Conservation (phyloP, 2,329 filamentous ascomycete species). For the Neonectria punicea region DNA sequence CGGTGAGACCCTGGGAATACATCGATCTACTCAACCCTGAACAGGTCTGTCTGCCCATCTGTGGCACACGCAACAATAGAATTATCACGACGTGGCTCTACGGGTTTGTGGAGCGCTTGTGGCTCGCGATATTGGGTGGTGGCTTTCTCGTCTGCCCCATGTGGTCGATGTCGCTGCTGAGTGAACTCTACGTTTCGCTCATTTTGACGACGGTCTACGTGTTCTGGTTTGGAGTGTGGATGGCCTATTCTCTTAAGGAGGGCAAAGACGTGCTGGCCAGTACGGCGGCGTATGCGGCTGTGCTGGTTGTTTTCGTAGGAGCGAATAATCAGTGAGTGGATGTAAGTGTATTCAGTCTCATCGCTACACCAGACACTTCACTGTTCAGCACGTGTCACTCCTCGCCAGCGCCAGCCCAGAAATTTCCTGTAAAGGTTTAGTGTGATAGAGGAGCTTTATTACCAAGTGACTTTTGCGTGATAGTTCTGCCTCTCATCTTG, state of each 20-base stretch:
- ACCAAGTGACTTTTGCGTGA: not conserved
- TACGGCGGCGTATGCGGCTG: not conserved
- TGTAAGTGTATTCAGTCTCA: too few species aligned
- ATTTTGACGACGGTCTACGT: not conserved
- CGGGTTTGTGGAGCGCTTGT: too few species aligned
- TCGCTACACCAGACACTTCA: too few species aligned
- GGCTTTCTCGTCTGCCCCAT: too few species aligned
- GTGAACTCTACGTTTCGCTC: not conserved
- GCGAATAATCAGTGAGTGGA: not conserved
- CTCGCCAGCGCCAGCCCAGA: not conserved
- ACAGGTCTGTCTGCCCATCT: too few species aligned
- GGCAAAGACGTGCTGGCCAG: not conserved
- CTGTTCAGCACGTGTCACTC: too few species aligned
- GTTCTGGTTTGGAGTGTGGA: not conserved
- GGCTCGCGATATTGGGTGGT: too few species aligned
- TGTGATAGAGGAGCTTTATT: not conserved
- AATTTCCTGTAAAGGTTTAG: not conserved
- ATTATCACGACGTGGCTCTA: too few species aligned
- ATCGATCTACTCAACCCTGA: too few species aligned
- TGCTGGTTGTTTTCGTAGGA: not conserved
- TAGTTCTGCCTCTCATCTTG: conserved; percentile 13
- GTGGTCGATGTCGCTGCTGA: not conserved
- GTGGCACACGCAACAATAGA: too few species aligned
- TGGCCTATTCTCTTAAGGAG: not conserved
- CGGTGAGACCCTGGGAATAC: too few species aligned